A percentile compares a stretch with the other conserved stretches of the same genome.
Conservation (phyloP, 2,329 filamentous ascomycete species). For the Domatiomyces catenatus region DNA sequence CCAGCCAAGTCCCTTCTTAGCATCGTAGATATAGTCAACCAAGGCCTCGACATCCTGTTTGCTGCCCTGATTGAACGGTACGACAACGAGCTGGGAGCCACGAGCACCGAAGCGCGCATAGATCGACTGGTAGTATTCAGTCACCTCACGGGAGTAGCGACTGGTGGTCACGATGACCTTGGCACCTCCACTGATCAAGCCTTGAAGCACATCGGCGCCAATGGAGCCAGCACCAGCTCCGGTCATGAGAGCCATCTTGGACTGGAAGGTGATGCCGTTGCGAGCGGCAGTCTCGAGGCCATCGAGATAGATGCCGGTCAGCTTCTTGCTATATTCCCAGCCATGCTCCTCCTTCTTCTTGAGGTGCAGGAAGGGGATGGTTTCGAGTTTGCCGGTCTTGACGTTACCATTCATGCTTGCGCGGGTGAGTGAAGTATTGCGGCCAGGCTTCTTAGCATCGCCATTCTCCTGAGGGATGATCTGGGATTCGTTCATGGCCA, state of each 20-base stretch:
- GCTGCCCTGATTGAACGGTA: constrained; percentile 97
- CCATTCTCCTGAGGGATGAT: constrained; percentile 80
- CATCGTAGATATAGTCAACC: constrained; percentile 88
- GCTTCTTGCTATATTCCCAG: constrained; percentile 99
- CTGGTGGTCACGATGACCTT: constrained; percentile 95
- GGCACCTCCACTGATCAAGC: constrained; percentile 87
- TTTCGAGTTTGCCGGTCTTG: constrained; percentile 83
- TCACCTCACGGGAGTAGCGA: constrained; percentile 90
- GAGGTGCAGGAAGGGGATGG: constrained; percentile 91
- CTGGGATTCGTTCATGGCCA: constrained; percentile 96
- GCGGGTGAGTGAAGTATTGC: constrained; percentile 29
- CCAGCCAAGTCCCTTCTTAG: constrained; percentile 94
- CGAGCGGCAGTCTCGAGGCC: constrained; percentile 79
- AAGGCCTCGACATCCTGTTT: constrained; percentile 94
- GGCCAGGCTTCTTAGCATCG: constrained; percentile 40
- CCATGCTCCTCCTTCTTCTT: constrained; percentile 88
- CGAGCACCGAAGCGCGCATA: constrained; percentile 87
- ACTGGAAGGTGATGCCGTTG: constrained; percentile 75
- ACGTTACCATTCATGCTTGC: constrained; percentile 36
- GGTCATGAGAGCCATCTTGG: constrained; percentile 95
- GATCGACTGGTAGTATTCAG: constrained; percentile 98
- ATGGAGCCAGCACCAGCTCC: constrained; percentile 96
- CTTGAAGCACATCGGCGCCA: constrained; percentile 89
- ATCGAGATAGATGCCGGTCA: constrained; percentile 84
- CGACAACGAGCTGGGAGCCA: constrained; percentile 91